Evolutionary conservation across 192 early-diverging fungal species (phyloP), one percentile per base, ranked within the genome.

Genomic region (Mortierella alpina): DNA sequence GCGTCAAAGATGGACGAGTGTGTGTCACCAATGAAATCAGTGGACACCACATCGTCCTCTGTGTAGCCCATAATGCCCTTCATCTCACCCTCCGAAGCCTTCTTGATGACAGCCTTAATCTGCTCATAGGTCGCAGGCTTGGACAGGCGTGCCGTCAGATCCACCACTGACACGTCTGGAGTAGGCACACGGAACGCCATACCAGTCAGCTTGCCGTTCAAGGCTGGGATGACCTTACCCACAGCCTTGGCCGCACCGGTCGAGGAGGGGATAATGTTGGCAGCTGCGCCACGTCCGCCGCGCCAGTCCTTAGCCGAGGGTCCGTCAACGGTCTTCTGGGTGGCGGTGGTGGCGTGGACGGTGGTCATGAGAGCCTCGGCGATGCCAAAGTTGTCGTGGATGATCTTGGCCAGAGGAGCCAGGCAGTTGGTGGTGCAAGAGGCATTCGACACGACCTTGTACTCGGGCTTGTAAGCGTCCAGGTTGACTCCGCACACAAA

Each of bases 401-500:
- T 90, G 68, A 98, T 94, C 91, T 98, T 97, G 87, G 95, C 96
- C 68, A 99, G 89, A 57, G 97, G 96, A 31, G 97, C 97, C 65
- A 99, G 86, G 87, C 97, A 98, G 93, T 98, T 99, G 93, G 97
- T 99, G 72, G 97, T 99, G 93, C 97, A 99, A 40, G 97, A 99
- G 65, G 97, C 97, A 86, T 99, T 99, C 70, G 96, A 97, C 73
- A 99, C 90, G 69, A 99, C 92, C 45, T 93, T 87, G 85, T 94
- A 92, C 67, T 84, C 85, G 50, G 91, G 84, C 82, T 97, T 92
- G 91, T 99, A 99, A 73, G 91, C 89, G 67, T 96, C 94, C 74
- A 95, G 86, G 92, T 99, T 99, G 87, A 99, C 98, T 85, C 96
- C 95, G 73, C 88, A 90, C 52, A 99, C 98, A 84, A 96, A 99